These are phyloP conservation scores for Claviceps sp. DNA, from an alignment of 2,329 filamentous ascomycete genomes.

Conservation along the genomic window DNA sequence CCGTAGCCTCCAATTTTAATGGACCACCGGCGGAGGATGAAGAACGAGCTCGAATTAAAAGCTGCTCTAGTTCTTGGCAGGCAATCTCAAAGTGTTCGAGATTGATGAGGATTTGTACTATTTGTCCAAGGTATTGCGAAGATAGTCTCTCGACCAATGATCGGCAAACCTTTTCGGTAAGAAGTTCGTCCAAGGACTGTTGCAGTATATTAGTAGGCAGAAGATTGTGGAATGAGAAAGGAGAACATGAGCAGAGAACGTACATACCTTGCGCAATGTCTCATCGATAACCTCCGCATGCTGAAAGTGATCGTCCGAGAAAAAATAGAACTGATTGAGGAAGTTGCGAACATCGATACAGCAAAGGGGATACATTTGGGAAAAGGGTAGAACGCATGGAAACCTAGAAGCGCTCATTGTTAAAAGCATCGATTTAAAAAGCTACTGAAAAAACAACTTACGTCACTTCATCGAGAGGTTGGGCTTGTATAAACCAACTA, in stretches of 20 bases:
- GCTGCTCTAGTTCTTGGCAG: slow-evolving; percentile 75
- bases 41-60: slow-evolving; percentile 74
- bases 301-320: slow-evolving; percentile 90
- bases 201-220: neutral
- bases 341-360: slow-evolving; percentile 98
- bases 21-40: slow-evolving; percentile 70
- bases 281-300: slow-evolving; percentile 84
- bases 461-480: slow-evolving; percentile 59
- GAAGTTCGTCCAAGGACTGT: slow-evolving; percentile 83
- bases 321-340: slow-evolving; percentile 95
- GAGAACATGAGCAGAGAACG: neutral
- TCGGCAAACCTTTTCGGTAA: slow-evolving; percentile 83
- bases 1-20: slow-evolving; percentile 68
- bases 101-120: slow-evolving; percentile 96
- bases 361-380: slow-evolving; percentile 96
- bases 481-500: slow-evolving; percentile 88
- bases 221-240: neutral
- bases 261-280: slow-evolving; percentile 59
- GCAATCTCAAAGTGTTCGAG: slow-evolving; percentile 93
- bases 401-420: slow-evolving; percentile 41
- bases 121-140: slow-evolving; percentile 91
- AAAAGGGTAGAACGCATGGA: slow-evolving; percentile 92
- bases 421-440: slow-evolving; percentile 2
- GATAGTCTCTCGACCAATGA: slow-evolving; percentile 76
- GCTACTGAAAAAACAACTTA: slow-evolving; percentile 27